phyloP scores from a whole-genome alignment of 371 early-diverging fungal genomes.

The Haplosporangium sp. region DNA sequence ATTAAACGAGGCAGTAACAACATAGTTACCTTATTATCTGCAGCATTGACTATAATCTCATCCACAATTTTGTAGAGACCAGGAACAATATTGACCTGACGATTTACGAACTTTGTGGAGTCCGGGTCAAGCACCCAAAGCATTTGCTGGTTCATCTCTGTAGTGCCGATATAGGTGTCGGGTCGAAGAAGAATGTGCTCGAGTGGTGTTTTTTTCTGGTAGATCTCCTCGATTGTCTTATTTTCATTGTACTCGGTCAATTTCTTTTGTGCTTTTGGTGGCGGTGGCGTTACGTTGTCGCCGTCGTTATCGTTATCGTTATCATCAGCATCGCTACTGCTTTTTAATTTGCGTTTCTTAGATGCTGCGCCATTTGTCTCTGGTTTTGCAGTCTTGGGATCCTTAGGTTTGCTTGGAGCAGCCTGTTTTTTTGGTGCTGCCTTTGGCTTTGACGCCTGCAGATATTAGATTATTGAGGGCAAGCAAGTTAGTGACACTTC shows the following conservation, averaged over 20 bases:
- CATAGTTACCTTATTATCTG: constrained; percentile 85
- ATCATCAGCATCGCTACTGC: constrained; percentile 16
- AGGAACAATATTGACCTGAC: constrained; percentile 91
- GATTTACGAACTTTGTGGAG: constrained; percentile 74
- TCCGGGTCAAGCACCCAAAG: constrained; percentile 91
- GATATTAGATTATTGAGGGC: not conserved
- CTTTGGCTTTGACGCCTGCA: constrained; percentile 22
- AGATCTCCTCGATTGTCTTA: constrained; percentile 92
- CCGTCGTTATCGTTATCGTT: constrained; percentile 3
- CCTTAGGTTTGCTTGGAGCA: constrained; percentile 23
- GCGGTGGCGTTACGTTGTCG: constrained; percentile 30
- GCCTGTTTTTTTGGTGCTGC: constrained; percentile 33
- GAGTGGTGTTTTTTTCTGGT: constrained; percentile 98
- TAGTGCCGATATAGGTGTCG: constrained; percentile 99
- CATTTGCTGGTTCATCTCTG: constrained; percentile 85
- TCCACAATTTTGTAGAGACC: constrained; percentile 99
- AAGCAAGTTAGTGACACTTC: too few species aligned
- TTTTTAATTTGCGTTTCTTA: constrained; percentile 40
- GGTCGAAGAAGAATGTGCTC: constrained; percentile 99
- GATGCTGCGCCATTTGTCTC: constrained; percentile 6
- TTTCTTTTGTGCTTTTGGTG: constrained; percentile 49
- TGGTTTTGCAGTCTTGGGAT: constrained; percentile 6
- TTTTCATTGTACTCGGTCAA: constrained; percentile 36
- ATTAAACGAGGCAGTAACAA: not conserved
- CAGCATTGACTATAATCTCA: constrained; percentile 99